Conservation (phyloP, 257 asterid genomes). For the Prunella vulgaris region DNA sequence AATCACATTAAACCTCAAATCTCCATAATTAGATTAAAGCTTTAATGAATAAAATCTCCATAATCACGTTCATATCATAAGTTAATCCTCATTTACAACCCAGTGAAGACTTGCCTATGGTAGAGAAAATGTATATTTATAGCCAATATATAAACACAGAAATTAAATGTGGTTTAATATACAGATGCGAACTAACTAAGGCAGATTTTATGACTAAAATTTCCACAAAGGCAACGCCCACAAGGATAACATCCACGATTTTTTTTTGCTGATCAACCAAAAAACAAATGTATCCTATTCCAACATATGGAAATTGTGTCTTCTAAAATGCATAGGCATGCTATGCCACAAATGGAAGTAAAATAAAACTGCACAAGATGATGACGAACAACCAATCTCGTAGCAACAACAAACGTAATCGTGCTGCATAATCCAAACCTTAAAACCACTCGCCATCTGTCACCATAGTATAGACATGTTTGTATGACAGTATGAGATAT, state of each 20-base stretch:
- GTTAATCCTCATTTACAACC: background rate
- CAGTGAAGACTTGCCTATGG: too few species aligned
- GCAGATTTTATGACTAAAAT: slow-evolving; percentile 18
- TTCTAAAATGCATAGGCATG: slow-evolving; percentile 24
- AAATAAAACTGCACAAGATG: slow-evolving; percentile 30
- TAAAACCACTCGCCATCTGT: slow-evolving; percentile 17
- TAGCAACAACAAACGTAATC: slow-evolving; percentile 16
- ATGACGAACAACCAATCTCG: slow-evolving; percentile 24
- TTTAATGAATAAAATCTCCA: background rate
- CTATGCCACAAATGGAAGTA: slow-evolving; percentile 27
- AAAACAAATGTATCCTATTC: slow-evolving; percentile 18
- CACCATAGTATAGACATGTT: slow-evolving; percentile 16
- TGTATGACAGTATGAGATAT: slow-evolving; percentile 11
- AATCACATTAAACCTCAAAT: background rate
- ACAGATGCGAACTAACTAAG: slow-evolving; percentile 37
- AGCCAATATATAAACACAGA: background rate
- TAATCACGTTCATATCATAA: background rate
- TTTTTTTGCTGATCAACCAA: slow-evolving; percentile 29
- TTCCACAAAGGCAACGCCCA: slow-evolving; percentile 29
- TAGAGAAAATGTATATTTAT: background rate
- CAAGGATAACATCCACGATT: slow-evolving; percentile 12
- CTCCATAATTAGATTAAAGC: background rate
- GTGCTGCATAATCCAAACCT: slow-evolving; percentile 18
- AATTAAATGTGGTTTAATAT: slow-evolving; percentile 23
- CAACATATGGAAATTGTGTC: slow-evolving; percentile 11